Evolutionary conservation across 2,329 filamentous ascomycete species (phyloP).

Genomic region (Trichothecium roseum): DNA sequence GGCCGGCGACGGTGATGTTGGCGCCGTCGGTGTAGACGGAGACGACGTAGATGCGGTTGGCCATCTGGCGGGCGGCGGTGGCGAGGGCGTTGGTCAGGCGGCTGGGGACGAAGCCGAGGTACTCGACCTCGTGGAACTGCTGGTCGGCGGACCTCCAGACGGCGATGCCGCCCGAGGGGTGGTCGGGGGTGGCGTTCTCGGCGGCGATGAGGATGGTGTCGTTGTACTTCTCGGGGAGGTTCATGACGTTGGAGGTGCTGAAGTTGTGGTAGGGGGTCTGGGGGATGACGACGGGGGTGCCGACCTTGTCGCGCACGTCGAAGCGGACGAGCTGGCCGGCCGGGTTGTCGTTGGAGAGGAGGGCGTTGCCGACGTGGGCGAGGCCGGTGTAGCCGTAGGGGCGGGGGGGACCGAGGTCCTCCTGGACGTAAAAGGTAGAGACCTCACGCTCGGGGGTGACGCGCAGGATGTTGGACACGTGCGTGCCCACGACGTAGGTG

Average conservation of each 20-base stretch:
- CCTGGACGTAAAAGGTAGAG: conserved; percentile 4
- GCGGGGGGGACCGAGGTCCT: conserved; percentile 2
- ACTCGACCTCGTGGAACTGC: conserved; percentile 3
- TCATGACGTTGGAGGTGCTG: conserved; percentile 5
- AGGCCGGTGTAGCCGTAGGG: conserved; percentile 5
- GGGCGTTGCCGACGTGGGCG: conserved; percentile 3
- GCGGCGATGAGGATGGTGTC: conserved; percentile 3
- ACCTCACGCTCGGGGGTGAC: conserved; percentile 4
- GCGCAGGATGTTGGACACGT: conserved; percentile 4
- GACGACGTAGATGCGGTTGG: conserved; percentile 5
- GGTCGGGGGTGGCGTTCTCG: conserved; percentile 4
- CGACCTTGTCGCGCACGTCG: conserved; percentile 1
- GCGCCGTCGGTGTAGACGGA: conserved; percentile 5
- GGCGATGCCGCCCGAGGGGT: conserved; percentile 2
- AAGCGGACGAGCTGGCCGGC: conserved; percentile 5
- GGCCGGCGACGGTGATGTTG: conserved; percentile 5
- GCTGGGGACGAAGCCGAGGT: conserved; percentile 3
- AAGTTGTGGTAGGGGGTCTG: conserved; percentile 4
- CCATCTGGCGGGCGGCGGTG: conserved; percentile 5
- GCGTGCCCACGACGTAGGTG: conserved; percentile 4
- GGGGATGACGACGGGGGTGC: conserved; percentile 2
- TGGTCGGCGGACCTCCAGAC: conserved; percentile 2
- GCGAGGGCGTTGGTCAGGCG: conserved; percentile 3
- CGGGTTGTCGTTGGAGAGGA: conserved; percentile 4
- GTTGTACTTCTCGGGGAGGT: conserved; percentile 4